Evolutionary conservation across 306 rosid genomes (phyloP), one percentile per base, ranked within the genome.

Genomic region (Cicer cuneatum): DNA sequence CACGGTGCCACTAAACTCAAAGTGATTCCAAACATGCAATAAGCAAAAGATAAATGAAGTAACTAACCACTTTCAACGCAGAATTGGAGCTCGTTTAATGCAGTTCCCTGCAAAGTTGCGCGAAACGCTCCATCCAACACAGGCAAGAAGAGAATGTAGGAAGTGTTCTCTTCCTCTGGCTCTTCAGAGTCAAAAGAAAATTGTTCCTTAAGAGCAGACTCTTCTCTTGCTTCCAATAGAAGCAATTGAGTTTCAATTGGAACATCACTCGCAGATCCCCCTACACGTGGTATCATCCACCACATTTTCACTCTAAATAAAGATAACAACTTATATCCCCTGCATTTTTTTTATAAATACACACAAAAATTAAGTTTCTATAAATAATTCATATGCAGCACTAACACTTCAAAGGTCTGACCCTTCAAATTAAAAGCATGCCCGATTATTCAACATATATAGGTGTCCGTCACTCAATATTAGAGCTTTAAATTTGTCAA

Each of bases 201-300:
- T 42, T 79, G 84, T 63, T 69, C 75, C 46, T 76, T 49, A 58
- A 83, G 71, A 0, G 82, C 83, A 68, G 70, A 79, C 56, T 74
- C 82, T 65, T 82, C 71, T 64, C 48, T 86, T 66, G 89, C 85
- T 88, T 89, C 91, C 45, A 92, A 19, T 4, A 92, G 83, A n/a
- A 92, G 80, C 81, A 89, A 80, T 75, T 89, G 97, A 69, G 97
- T 88, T 77, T 92, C 96, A 18, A 83, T 38, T 5, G 93, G 92
- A 81, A 92, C 72, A 61, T 90, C 96, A 16, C 92, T 72, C 0
- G 82, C 93, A 0, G 81, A 77, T 48, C 66, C 72, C 35, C 96
- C 92, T 1, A 87, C 19, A 35, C 86, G 66, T 5, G 90, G 97
- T 35, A 84, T 90, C 97, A 92, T 88, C 96, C 97, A 88, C 92